These are phyloP conservation scores for Trapa incisa DNA, from an alignment of 345 rosid species.

Conservation along the genomic window DNA sequence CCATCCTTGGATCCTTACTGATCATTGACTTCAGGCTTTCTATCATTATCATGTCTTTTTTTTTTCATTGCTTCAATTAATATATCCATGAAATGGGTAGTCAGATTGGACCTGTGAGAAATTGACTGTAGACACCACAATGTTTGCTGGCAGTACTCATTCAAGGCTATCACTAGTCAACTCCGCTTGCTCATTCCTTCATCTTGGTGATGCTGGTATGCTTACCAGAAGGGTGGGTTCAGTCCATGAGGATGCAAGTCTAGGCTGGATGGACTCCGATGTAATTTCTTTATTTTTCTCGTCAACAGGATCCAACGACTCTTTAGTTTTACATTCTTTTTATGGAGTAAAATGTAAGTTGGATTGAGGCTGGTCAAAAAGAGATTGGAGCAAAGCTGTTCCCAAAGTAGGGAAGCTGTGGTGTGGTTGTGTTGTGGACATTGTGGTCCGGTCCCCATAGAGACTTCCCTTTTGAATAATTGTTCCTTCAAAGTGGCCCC, in stretches of 20 bases:
- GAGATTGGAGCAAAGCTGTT: constrained; percentile 8
- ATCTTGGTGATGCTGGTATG: no score
- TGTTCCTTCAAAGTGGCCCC: not conserved
- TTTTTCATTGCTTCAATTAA: not conserved
- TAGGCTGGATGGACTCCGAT: no score
- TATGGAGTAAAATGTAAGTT: no score
- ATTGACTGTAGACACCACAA: no score
- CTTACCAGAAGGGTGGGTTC: no score
- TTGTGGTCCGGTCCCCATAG: not conserved
- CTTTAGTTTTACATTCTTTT: no score
- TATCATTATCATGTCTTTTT: not conserved
- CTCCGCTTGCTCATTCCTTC: no score
- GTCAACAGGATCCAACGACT: no score
- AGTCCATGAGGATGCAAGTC: no score
- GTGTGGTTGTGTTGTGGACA: not conserved
- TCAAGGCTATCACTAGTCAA: no score
- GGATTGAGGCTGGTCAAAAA: constrained; percentile 7
- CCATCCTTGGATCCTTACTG: constrained; percentile 36
- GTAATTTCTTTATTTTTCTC: no score
- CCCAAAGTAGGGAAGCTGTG: constrained; percentile 8
- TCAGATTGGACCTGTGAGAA: constrained; percentile 1
- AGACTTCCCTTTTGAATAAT: constrained; percentile 12
- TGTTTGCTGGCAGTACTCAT: no score
- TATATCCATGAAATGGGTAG: not conserved
- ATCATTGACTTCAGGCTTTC: not conserved